Evolutionary conservation across 1,284 basidiomycete species (phyloP), one percentile per base, ranked within the genome.

Genomic region (Irpex sp.): DNA sequence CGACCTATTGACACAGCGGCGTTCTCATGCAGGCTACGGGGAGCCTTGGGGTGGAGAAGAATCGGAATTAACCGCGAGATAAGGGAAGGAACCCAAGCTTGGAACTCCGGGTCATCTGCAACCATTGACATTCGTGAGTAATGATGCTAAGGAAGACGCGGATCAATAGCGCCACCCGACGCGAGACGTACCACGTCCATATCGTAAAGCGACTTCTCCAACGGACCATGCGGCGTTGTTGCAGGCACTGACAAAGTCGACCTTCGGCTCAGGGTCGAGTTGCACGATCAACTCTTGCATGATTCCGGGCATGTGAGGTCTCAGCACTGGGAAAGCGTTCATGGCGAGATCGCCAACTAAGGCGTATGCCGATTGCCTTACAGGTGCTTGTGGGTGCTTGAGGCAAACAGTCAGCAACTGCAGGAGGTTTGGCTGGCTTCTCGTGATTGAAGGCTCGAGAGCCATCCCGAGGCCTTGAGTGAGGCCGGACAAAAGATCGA

Each of bases 151-250:
- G 23, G 28, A 39, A 45, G 3, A 49, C 19, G 19, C 18, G 18
- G 62, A 62, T 65, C 42, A 66, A 59, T 21, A 57, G 28, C 28
- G 28, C 28, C 28, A 28, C 28, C 56, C 51, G 56, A 37, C 58
- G 5, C 59, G 47, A 8, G 10, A 10, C 82, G 64, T 71, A 90
- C 90, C 84, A 69, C 84, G 80, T 51, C 90, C 90, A 71, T 91
- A 94, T 58, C 93, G 88, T 66, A 96, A 77, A 8, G 97, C 94
- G 54, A 99, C 93, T 77, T 99, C 97, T 55, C 97, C 97, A 12
- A 96, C 94, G 18, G 94, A 95, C 97, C 97, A 99, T 1, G 96
- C 96, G n/a, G 97, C 97, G 72, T 99, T 99, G 78, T 99, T 99
- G 76, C 94, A 97, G 10, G 97, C 97, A 66, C 92, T 95, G 64